phyloP scores from a whole-genome alignment of 1,284 basidiomycete species.

The Sanguinoderma infundibulare region DNA sequence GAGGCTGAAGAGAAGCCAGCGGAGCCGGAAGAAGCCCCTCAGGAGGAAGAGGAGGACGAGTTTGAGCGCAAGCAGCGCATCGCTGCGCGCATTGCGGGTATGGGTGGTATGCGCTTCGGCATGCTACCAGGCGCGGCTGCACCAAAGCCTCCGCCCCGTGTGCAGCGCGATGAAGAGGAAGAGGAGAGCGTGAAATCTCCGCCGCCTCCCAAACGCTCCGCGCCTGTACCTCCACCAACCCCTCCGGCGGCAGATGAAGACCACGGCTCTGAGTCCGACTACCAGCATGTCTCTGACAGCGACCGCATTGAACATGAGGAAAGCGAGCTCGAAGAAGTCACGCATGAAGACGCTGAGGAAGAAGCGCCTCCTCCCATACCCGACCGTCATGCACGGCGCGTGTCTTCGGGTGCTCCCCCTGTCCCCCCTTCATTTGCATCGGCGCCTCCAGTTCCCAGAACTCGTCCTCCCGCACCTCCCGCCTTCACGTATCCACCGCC shows the following conservation, averaged over 20 bases:
- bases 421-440: slow-evolving; percentile 25
- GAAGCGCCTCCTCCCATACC: slow-evolving; percentile 50
- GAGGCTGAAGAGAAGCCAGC: slow-evolving; percentile 25
- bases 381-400: slow-evolving; percentile 38
- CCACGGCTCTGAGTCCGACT: slow-evolving; percentile 46
- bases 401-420: slow-evolving; percentile 26
- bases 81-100: slow-evolving; percentile 66
- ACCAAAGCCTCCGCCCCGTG: slow-evolving; percentile 20
- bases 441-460: slow-evolving; percentile 18
- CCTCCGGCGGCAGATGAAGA: slow-evolving; percentile 43
- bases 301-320: slow-evolving; percentile 68
- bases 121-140: slow-evolving; percentile 55
- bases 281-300: slow-evolving; percentile 55
- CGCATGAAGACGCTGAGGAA: slow-evolving; percentile 54
- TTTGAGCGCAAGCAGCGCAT: slow-evolving; percentile 71
- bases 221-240: slow-evolving; percentile 29
- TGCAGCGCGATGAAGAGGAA: slow-evolving; percentile 21
- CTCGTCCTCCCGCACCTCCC: slow-evolving; percentile 19
- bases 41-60: slow-evolving; percentile 56
- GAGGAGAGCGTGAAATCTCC: slow-evolving; percentile 21
- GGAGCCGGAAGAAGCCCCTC: slow-evolving; percentile 36
- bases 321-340: slow-evolving; percentile 69
- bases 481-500: slow-evolving; percentile 29
- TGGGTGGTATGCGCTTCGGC: slow-evolving; percentile 80
- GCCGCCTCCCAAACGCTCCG: slow-evolving; percentile 25